Conservation (phyloP, 202 grass and related monocot genomes). For the Zizania palustris region DNA sequence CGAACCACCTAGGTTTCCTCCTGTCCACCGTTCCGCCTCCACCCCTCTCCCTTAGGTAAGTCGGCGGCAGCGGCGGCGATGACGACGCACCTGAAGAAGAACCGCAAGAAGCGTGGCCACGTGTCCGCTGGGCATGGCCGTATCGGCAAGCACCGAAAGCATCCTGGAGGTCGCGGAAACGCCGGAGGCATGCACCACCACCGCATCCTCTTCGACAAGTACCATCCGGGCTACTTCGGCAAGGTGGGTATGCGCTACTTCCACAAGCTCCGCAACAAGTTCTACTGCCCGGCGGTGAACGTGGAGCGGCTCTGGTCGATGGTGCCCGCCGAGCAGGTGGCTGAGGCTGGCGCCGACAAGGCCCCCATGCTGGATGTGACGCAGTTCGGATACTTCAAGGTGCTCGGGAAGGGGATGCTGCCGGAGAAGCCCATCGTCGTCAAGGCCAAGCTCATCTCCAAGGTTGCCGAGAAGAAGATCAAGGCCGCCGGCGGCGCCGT, state of each 20-base stretch:
- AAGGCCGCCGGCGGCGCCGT: slow-evolving; percentile 86
- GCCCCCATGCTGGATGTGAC: slow-evolving; percentile 72
- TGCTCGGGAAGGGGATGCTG: slow-evolving; percentile 78
- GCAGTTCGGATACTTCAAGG: slow-evolving; percentile 96
- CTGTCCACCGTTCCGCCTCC: slow-evolving; percentile 40
- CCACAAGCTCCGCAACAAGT: slow-evolving; percentile 88
- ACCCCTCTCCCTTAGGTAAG: slow-evolving; percentile 24
- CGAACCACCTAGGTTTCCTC: slow-evolving; percentile 36
- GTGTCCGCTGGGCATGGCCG: slow-evolving; percentile 83
- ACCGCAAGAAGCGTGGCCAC: slow-evolving; percentile 92
- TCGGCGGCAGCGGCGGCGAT: slow-evolving; percentile 50
- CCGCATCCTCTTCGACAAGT: slow-evolving; percentile 98
- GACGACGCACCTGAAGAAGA: slow-evolving; percentile 93
- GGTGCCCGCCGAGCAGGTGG: slow-evolving; percentile 66
- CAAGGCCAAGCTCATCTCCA: slow-evolving; percentile 92
- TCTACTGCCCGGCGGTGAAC: slow-evolving; percentile 72
- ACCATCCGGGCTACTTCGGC: slow-evolving; percentile 83
- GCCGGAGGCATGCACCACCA: slow-evolving; percentile 97
- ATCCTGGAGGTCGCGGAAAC: slow-evolving; percentile 85
- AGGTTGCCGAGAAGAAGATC: slow-evolving; percentile 98
- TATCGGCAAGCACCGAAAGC: slow-evolving; percentile 94
- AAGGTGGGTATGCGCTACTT: slow-evolving; percentile 99
- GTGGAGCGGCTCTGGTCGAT: slow-evolving; percentile 87
- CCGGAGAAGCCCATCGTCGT: slow-evolving; percentile 78
- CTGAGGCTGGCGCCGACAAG: slow-evolving; percentile 53